A percentile compares a stretch with the other conserved stretches of the same genome.
These are phyloP conservation scores for Fusarium duplospermum DNA, from an alignment of 2,329 filamentous ascomycete genomes.

Conservation along the genomic window DNA sequence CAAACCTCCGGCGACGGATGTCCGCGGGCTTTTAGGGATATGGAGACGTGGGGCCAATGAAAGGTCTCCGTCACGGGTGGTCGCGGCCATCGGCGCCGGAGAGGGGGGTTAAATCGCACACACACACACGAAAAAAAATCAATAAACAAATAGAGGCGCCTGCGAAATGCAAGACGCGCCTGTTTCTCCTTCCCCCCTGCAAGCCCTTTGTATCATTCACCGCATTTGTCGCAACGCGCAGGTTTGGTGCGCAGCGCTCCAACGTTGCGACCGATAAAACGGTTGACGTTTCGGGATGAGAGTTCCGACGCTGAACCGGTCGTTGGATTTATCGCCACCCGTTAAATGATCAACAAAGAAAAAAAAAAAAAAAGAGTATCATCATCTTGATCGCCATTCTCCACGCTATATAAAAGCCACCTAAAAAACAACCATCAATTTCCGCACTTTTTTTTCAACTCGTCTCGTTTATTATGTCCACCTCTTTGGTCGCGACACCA, in stretches of 20 bases:
- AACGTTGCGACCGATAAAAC: neutral
- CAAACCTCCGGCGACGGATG: conserved; percentile 20
- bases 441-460: neutral
- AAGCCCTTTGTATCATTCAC: neutral
- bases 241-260: neutral
- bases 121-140: conserved; percentile 15
- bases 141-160: conserved; percentile 9
- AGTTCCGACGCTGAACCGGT: neutral
- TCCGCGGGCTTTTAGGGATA: neutral
- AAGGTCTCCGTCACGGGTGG: conserved; percentile 25
- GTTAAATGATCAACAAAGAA: neutral
- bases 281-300: neutral
- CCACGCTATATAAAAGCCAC: neutral
- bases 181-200: neutral
- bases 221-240: neutral
- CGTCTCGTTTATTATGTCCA: conserved; percentile 22
- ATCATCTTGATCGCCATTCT: neutral
- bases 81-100: conserved; percentile 11
- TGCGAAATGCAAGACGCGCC: neutral
- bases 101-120: neutral
- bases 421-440: neutral
- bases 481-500: neutral
- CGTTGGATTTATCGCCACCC: neutral
- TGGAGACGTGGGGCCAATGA: conserved; percentile 21
- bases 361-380: neutral